Percentiles rank a stretch among this genome's conserved stretches.
Evolutionary conservation across 2,329 filamentous ascomycete species (phyloP).

Genomic region (Calonectria naviculata): DNA sequence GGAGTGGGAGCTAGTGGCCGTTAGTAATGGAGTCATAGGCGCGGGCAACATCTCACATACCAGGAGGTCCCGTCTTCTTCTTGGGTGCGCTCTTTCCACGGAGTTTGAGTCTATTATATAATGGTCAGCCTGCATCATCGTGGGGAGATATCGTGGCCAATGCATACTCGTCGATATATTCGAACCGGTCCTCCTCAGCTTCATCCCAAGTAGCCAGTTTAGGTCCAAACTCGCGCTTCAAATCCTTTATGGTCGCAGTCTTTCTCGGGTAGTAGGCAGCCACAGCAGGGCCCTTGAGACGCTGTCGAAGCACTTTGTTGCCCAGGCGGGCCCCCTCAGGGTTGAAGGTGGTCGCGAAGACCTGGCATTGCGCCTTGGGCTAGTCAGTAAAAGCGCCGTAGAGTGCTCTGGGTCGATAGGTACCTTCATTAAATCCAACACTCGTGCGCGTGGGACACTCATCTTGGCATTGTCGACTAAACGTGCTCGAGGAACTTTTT

Average conservation of each 20-base stretch:
- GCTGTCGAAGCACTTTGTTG: constrained; percentile 91
- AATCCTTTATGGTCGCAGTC: constrained; percentile 76
- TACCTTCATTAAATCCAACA: constrained; percentile 85
- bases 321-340: constrained; percentile 84
- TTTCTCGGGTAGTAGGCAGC: constrained; percentile 90
- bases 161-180: constrained; percentile 74
- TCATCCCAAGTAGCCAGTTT: constrained; percentile 79
- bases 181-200: constrained; percentile 81
- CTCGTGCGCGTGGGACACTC: constrained; percentile 70
- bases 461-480: constrained; percentile 58
- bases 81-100: constrained; percentile 90
- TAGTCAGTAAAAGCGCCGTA: constrained; percentile 33
- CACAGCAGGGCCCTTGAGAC: constrained; percentile 84
- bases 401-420: neutral
- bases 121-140: constrained; percentile 41
- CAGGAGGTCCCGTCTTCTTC: constrained; percentile 77
- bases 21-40: constrained; percentile 20
- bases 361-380: constrained; percentile 82
- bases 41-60: constrained; percentile 38
- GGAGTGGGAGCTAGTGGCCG: constrained; percentile 35
- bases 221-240: constrained; percentile 76
- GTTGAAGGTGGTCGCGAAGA: constrained; percentile 94
- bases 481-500: constrained; percentile 39
- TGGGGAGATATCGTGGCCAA: neutral
- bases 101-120: constrained; percentile 69